phyloP scores from a whole-genome alignment of 2,329 filamentous ascomycete species.

The Rhynchosporium agropyri region DNA sequence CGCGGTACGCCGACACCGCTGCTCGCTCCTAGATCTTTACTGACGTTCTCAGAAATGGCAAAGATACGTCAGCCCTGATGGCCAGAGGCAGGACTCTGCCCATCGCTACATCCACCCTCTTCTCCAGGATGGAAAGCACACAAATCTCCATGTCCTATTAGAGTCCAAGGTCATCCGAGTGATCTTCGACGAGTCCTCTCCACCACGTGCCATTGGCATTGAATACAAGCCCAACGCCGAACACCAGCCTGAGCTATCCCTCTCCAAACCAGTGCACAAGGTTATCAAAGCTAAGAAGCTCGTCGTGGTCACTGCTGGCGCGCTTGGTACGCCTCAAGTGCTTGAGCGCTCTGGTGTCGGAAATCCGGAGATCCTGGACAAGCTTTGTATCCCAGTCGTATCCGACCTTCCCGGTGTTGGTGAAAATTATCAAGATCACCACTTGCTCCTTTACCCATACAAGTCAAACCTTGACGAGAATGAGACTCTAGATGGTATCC shows the following conservation, averaged over 20 bases:
- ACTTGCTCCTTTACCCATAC: conserved; percentile 57
- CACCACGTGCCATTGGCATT: conserved; percentile 58
- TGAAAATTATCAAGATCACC: conserved; percentile 57
- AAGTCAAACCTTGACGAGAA: conserved; percentile 48
- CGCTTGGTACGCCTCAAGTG: conserved; percentile 46
- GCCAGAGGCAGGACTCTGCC: conserved; percentile 60
- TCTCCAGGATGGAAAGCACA: conserved; percentile 51
- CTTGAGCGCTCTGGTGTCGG: conserved; percentile 66
- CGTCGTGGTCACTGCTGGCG: conserved; percentile 51
- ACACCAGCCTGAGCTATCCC: conserved; percentile 43
- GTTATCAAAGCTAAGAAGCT: conserved; percentile 56
- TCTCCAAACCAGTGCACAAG: conserved; percentile 39
- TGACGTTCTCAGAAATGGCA: conserved; percentile 45
- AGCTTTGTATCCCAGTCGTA: conserved; percentile 50
- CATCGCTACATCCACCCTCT: conserved; percentile 57
- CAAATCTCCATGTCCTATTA: conserved; percentile 61
- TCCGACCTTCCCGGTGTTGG: conserved; percentile 56
- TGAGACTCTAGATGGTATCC: conserved; percentile 57
- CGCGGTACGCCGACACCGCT: conserved; percentile 32
- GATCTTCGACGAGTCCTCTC: conserved; percentile 51
- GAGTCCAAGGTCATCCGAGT: conserved; percentile 59
- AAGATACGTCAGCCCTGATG: conserved; percentile 54
- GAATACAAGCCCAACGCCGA: conserved; percentile 56
- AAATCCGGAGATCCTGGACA: conserved; percentile 51
- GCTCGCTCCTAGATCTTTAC: conserved; percentile 20